phyloP scores from a whole-genome alignment of 1,284 basidiomycete genomes.

The Leucoagaricus sp. region DNA sequence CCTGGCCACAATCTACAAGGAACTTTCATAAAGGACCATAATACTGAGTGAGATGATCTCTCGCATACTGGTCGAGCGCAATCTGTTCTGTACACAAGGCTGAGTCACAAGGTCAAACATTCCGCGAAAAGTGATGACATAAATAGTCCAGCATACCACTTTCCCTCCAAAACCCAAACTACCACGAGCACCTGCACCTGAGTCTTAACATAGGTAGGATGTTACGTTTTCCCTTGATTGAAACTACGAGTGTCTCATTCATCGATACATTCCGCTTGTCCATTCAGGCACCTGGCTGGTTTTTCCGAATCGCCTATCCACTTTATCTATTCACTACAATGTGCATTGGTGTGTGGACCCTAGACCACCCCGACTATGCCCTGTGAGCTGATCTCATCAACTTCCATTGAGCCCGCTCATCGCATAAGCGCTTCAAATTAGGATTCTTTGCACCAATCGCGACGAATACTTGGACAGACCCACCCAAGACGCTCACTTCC shows the following conservation, averaged over 20 bases:
- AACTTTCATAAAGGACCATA: no score
- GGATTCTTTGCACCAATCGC: constrained; percentile 74
- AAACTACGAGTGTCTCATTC: neutral
- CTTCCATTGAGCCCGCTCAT: neutral
- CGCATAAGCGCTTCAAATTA: constrained; percentile 28
- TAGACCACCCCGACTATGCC: constrained; percentile 73
- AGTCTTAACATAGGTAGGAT: neutral
- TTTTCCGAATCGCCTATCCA: neutral
- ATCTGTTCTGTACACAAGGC: no score
- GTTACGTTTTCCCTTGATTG: neutral
- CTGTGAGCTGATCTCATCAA: constrained; percentile 53
- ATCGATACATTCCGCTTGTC: neutral
- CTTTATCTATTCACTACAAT: constrained; percentile 35
- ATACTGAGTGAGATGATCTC: no score
- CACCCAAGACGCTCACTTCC: constrained; percentile 64
- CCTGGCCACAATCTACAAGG: no score
- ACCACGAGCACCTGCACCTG: neutral
- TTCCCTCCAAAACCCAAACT: neutral
- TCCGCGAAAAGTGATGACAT: neutral
- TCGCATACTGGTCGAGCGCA: no score
- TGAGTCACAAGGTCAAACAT: neutral
- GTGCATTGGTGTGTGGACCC: constrained; percentile 78
- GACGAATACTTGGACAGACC: constrained; percentile 74
- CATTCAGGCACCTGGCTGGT: neutral
- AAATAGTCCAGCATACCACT: neutral